These are phyloP conservation scores for Dionaea muscipula DNA, from an alignment of 179 eudicot species.

Conservation along the genomic window DNA sequence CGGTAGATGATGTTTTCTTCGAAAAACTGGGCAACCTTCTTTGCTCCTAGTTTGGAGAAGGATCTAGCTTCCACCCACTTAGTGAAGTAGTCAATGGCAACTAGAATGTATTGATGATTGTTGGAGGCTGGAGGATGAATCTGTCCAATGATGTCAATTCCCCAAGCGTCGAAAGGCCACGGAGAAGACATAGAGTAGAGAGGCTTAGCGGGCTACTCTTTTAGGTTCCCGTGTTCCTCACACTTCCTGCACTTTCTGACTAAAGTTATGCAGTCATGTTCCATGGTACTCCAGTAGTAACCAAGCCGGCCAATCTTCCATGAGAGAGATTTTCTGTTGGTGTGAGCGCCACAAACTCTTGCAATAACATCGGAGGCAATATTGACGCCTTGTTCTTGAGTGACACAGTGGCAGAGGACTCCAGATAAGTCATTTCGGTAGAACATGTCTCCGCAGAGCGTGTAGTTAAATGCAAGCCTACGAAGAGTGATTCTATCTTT, in stretches of 20 bases:
- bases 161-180: too few relatives aligned
- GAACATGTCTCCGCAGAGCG: neutral
- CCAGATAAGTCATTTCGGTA: neutral
- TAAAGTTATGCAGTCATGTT: neutral
- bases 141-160: neutral
- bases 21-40: neutral
- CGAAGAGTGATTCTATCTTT: neutral
- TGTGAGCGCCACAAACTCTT: neutral
- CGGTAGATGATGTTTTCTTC: neutral
- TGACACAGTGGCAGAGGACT: neutral
- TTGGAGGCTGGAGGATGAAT: neutral
- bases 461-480: neutral
- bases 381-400: neutral
- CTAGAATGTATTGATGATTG: neutral
- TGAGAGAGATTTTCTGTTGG: neutral
- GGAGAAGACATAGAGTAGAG: neutral
- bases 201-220: neutral
- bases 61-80: neutral
- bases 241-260: neutral
- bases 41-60: neutral
- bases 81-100: constrained; percentile 1
- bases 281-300: neutral
- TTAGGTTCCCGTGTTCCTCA: neutral
- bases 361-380: neutral
- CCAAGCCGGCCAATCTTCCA: neutral